A percentile compares a stretch with the other conserved stretches of the same genome.
phyloP scores from a whole-genome alignment of 805 yeast species.

The Wickerhamomyces tratensis region DNA sequence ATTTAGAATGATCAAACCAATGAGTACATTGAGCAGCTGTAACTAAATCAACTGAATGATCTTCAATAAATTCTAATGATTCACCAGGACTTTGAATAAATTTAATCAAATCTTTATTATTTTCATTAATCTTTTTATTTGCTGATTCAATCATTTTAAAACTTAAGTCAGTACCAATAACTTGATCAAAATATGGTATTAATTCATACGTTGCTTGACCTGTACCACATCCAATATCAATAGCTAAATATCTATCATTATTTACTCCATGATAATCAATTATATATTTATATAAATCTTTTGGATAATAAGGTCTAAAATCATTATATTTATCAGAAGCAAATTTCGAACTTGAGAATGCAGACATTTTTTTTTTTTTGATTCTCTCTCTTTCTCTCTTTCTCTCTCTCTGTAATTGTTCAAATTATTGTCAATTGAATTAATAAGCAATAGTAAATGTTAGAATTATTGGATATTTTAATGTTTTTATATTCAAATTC shows the following conservation, averaged over 20 bases:
- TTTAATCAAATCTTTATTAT: constrained; percentile 7
- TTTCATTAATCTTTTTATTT: constrained; percentile 11
- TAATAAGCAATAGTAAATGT: no score
- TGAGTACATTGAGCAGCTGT: constrained; percentile 85
- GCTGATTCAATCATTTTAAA: constrained; percentile 45
- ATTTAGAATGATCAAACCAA: constrained; percentile 58
- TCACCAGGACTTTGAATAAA: constrained; percentile 17
- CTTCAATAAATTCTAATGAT: constrained; percentile 18
- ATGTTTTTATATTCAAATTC: no score
- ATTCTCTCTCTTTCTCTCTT: no score
- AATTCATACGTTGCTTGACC: constrained; percentile 61
- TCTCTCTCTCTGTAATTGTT: no score
- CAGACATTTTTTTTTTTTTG: constrained; percentile 37
- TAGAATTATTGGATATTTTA: no score
- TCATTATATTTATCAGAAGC: constrained; percentile 41
- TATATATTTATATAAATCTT: constrained; percentile 33
- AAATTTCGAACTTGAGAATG: constrained; percentile 46
- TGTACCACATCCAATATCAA: constrained; percentile 78
- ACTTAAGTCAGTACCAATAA: constrained; percentile 59
- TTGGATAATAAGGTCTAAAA: constrained; percentile 64
- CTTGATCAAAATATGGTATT: constrained; percentile 30
- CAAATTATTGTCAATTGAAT: no score
- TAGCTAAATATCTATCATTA: constrained; percentile 22
- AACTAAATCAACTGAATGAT: constrained; percentile 45
- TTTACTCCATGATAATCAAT: constrained; percentile 30